Conservation (phyloP, 73 alveolate genomes). For the Paramecium sonneborni region DNA sequence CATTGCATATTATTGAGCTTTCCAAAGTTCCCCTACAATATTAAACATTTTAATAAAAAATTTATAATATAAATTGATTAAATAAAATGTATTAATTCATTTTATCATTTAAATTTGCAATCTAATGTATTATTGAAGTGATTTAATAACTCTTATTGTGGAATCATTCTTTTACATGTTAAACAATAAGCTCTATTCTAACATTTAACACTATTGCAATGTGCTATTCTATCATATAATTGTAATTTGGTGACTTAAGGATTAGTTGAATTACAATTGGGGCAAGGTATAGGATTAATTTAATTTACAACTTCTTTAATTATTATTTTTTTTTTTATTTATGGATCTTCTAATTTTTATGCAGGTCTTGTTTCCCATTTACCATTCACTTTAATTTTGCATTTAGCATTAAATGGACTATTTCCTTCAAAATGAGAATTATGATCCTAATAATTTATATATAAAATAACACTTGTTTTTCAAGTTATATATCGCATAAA, state of each 20-base stretch:
- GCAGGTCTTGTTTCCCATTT: background rate
- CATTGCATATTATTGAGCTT: background rate
- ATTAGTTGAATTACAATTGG: background rate
- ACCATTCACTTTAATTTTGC: background rate
- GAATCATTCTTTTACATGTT: no score
- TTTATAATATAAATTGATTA: no score
- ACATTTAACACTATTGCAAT: no score
- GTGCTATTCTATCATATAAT: no score
- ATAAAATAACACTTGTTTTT: background rate
- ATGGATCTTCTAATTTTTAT: background rate
- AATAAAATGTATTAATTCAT: no score
- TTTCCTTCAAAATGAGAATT: slow-evolving; percentile 9
- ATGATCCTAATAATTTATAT: slow-evolving; percentile 1
- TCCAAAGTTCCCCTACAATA: background rate
- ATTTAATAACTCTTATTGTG: no score
- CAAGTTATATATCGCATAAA: background rate
- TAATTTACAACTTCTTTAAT: background rate
- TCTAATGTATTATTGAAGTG: no score
- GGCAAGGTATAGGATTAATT: background rate
- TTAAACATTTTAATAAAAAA: background rate
- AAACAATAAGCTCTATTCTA: no score
- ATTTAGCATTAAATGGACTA: background rate
- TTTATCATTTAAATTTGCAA: no score
- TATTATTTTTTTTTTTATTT: background rate
- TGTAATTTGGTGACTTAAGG: no score